phyloP scores from a whole-genome alignment of 768 basidiomycete genomes.

The Suillus cothurnatus region DNA sequence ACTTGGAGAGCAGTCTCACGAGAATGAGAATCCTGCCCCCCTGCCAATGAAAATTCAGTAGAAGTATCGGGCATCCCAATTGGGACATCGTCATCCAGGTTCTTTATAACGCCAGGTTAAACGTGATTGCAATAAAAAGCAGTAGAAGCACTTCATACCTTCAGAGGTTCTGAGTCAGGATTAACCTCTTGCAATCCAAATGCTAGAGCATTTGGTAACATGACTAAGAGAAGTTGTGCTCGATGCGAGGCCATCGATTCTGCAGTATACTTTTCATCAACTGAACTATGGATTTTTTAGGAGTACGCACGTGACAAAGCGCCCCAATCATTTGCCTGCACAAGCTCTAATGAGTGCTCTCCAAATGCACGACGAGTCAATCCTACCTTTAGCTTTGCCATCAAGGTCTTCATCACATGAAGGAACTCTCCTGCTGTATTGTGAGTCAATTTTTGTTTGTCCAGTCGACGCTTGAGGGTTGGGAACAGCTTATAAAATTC shows the following conservation, averaged over 20 bases:
- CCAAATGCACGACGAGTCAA: neutral
- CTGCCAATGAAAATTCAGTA: slow-evolving; percentile 37
- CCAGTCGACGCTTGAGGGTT: slow-evolving; percentile 46
- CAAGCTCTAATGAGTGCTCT: neutral
- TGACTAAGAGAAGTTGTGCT: slow-evolving; percentile 40
- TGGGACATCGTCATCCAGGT: slow-evolving; percentile 50
- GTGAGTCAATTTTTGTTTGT: slow-evolving; percentile 52
- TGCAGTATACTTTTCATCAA: slow-evolving; percentile 18
- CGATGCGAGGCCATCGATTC: slow-evolving; percentile 54
- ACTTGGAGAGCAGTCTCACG: slow-evolving; percentile 17
- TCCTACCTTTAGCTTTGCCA: slow-evolving; percentile 66
- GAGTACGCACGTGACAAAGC: slow-evolving; percentile 55
- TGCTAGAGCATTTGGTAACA: slow-evolving; percentile 50
- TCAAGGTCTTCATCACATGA: slow-evolving; percentile 58
- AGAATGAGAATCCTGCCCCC: slow-evolving; percentile 14
- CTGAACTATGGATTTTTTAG: neutral
- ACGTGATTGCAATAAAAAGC: neutral
- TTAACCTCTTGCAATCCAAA: slow-evolving; percentile 49
- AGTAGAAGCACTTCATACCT: slow-evolving; percentile 36
- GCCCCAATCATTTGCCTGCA: slow-evolving; percentile 65
- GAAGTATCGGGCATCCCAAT: slow-evolving; percentile 43
- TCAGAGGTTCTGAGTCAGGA: slow-evolving; percentile 50
- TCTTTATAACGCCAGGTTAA: slow-evolving; percentile 33
- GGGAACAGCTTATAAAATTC: slow-evolving; percentile 61
- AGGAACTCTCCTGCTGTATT: slow-evolving; percentile 55